These are phyloP conservation scores for Komagataella kurtzmanii DNA, from an alignment of 805 yeast genomes.

Conservation along the genomic window DNA sequence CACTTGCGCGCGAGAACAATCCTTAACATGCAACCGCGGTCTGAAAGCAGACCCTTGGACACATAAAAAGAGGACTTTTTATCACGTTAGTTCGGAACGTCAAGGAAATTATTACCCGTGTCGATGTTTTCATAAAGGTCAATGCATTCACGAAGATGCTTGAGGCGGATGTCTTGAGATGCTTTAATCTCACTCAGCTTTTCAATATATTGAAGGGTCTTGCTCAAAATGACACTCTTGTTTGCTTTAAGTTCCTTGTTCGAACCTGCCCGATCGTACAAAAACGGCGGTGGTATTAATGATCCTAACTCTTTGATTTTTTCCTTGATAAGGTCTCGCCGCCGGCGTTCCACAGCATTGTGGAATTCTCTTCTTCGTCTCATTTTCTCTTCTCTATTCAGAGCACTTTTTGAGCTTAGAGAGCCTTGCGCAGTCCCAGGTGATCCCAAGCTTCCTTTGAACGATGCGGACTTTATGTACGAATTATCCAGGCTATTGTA, in stretches of 20 bases:
- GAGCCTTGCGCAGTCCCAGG: slow-evolving; percentile 12
- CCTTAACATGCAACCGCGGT: background rate
- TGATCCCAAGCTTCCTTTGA: slow-evolving; percentile 5
- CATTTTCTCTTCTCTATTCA: slow-evolving; percentile 55
- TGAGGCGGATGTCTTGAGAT: slow-evolving; percentile 36
- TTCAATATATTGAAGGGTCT: slow-evolving; percentile 68
- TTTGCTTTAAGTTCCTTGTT: slow-evolving; percentile 63
- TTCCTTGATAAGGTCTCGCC: slow-evolving; percentile 85
- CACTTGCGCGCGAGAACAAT: background rate
- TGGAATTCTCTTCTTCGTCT: slow-evolving; percentile 79
- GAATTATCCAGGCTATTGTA: slow-evolving; percentile 15
- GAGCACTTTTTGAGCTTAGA: slow-evolving; percentile 18
- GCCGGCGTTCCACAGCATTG: slow-evolving; percentile 85
- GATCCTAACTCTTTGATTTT: slow-evolving; percentile 74
- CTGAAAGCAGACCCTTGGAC: background rate
- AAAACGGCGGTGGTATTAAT: slow-evolving; percentile 65
- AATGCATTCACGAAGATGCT: slow-evolving; percentile 18
- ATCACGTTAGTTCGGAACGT: background rate
- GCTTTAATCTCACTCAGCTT: slow-evolving; percentile 50
- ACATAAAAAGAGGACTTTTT: background rate
- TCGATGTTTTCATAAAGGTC: slow-evolving; percentile 14
- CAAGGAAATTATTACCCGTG: slow-evolving; percentile 15
- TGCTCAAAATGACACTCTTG: slow-evolving; percentile 63
- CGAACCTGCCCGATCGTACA: slow-evolving; percentile 25
- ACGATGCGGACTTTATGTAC: slow-evolving; percentile 19